phyloP scores from a whole-genome alignment of 2,329 filamentous ascomycete species.

The Talaromyces sp. region DNA sequence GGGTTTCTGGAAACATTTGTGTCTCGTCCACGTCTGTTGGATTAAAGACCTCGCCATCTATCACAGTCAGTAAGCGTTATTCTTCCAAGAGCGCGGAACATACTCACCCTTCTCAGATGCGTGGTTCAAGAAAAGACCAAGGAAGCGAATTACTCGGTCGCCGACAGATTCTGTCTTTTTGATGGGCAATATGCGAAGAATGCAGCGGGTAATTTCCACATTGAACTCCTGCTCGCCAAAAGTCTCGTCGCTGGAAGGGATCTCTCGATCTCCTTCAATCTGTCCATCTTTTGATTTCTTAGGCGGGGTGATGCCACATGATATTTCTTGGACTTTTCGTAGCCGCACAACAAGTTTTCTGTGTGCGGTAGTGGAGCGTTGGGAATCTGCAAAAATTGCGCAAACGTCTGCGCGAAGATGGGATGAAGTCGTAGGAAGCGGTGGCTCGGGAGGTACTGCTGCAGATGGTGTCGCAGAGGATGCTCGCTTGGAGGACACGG shows the following conservation, averaged over 20 bases:
- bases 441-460: constrained; percentile 61
- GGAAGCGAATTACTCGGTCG: constrained; percentile 78
- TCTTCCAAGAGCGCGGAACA: neutral
- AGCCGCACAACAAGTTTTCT: constrained; percentile 83
- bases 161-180: constrained; percentile 90
- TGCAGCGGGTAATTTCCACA: constrained; percentile 74
- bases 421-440: constrained; percentile 38
- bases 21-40: constrained; percentile 64
- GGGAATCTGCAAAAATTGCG: constrained; percentile 72
- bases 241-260: constrained; percentile 53
- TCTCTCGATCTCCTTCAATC: constrained; percentile 50
- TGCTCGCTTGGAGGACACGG: constrained; percentile 84
- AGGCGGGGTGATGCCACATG: constrained; percentile 54
- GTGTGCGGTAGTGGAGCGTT: constrained; percentile 84
- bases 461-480: constrained; percentile 37
- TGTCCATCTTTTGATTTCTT: constrained; percentile 46
- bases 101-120: constrained; percentile 54
- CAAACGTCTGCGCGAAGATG: constrained; percentile 71
- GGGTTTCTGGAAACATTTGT: constrained; percentile 73
- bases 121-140: constrained; percentile 79
- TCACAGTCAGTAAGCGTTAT: neutral
- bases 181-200: constrained; percentile 75
- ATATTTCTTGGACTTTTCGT: constrained; percentile 85
- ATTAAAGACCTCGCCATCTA: constrained; percentile 63
- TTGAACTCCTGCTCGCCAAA: constrained; percentile 87